A percentile compares a stretch with the other conserved stretches of the same genome.
Conservation (phyloP, 768 basidiomycete genomes). For the Plicaturopsis crispa region DNA sequence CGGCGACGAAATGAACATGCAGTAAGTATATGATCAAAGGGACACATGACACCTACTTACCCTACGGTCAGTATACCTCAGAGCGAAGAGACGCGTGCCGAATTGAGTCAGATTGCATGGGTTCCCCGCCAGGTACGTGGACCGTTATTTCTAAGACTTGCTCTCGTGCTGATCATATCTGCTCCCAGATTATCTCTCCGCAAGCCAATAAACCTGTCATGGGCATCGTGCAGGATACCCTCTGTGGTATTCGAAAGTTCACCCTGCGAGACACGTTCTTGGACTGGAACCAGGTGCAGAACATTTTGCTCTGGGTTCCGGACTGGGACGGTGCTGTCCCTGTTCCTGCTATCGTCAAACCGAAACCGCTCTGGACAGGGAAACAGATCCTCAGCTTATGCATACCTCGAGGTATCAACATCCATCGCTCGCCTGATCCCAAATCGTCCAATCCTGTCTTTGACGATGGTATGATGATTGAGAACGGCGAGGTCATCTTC, state of each 20-base stretch:
- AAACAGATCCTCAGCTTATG: constrained; percentile 92
- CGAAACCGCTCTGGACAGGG: constrained; percentile 95
- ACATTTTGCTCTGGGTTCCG: constrained; percentile 96
- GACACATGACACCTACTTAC: no score
- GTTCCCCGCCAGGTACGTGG: constrained; percentile 82
- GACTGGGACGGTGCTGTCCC: constrained; percentile 95
- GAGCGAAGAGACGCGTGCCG: constrained; percentile 96
- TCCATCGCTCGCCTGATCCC: constrained; percentile 72
- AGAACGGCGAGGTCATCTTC: constrained; percentile 93
- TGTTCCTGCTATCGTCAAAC: constrained; percentile 90
- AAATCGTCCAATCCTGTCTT: constrained; percentile 74
- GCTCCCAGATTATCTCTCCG: constrained; percentile 86
- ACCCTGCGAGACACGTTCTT: constrained; percentile 92
- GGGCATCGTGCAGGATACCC: constrained; percentile 99
- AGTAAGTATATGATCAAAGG: no score
- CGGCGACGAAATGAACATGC: constrained; percentile 99
- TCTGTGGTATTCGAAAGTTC: constrained; percentile 96
- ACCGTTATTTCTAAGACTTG: not conserved
- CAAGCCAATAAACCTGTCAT: constrained; percentile 99
- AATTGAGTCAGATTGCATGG: constrained; percentile 98
- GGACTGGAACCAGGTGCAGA: constrained; percentile 94
- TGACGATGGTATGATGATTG: constrained; percentile 93
- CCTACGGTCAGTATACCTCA: constrained; percentile 75
- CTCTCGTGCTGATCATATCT: constrained; percentile 1
- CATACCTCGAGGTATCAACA: constrained; percentile 95